These are phyloP conservation scores for Fusarium sp. DNA, from an alignment of 2,329 filamentous ascomycete species.

Conservation along the genomic window DNA sequence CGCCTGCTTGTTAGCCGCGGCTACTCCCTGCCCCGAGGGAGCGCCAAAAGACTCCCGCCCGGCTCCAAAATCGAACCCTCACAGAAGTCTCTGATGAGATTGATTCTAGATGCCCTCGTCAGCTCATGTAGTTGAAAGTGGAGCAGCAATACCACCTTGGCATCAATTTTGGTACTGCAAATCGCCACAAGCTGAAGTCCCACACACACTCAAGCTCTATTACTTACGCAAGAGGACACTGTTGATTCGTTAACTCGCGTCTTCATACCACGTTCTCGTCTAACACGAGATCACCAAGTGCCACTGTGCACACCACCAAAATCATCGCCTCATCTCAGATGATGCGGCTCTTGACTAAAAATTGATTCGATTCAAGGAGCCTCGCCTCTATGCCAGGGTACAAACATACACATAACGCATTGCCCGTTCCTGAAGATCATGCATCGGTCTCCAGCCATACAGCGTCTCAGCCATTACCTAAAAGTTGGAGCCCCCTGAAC, in stretches of 20 bases:
- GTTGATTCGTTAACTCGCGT: constrained; percentile 9
- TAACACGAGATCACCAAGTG: constrained; percentile 14
- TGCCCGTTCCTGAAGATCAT: constrained; percentile 39
- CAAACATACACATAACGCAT: constrained; percentile 33
- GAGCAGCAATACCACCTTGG: constrained; percentile 11
- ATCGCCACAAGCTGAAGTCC: constrained; percentile 25
- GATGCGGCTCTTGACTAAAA: constrained; percentile 29
- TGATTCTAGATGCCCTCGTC: constrained; percentile 6
- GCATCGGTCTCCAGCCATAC: constrained; percentile 20
- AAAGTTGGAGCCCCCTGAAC: constrained; percentile 10
- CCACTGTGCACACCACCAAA: constrained; percentile 10
- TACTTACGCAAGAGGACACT: constrained; percentile 16
- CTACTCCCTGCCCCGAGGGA: constrained; percentile 19
- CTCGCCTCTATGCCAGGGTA: constrained; percentile 9
- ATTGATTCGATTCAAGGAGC: background rate
- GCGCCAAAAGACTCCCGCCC: constrained; percentile 25
- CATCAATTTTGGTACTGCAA: constrained; percentile 2
- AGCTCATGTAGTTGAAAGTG: constrained; percentile 27
- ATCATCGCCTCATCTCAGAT: constrained; percentile 23
- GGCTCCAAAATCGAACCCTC: constrained; percentile 11
- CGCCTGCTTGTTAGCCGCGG: constrained; percentile 15
- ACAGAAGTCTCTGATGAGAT: constrained; percentile 12
- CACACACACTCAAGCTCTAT: constrained; percentile 4
- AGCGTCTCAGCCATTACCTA: constrained; percentile 29
- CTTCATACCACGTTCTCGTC: constrained; percentile 11